phyloP scores from a whole-genome alignment of 768 basidiomycete genomes.

The Kwoniella heveanensis region DNA sequence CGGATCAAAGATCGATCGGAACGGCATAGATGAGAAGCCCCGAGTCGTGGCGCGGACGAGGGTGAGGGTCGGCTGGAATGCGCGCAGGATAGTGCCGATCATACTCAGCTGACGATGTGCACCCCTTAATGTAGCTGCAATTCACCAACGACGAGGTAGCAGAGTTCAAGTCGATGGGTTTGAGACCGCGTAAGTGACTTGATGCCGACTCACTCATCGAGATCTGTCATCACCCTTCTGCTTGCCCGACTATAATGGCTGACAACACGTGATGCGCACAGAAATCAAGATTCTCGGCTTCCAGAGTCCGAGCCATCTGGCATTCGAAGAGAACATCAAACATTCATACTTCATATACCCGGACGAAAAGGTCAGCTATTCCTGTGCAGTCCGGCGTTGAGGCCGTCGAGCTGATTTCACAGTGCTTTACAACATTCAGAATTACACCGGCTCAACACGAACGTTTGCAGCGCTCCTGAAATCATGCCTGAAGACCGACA shows the following conservation, averaged over 20 bases:
- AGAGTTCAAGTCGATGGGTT: slow-evolving; percentile 76
- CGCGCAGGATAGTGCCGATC: too few species aligned
- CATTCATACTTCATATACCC: slow-evolving; percentile 91
- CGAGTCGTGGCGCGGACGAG: slow-evolving; percentile 45
- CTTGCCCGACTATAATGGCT: neutral
- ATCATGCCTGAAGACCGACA: slow-evolving; percentile 76
- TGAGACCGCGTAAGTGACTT: slow-evolving; percentile 68
- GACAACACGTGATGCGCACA: slow-evolving; percentile 42
- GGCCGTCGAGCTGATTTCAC: neutral
- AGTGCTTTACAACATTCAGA: slow-evolving; percentile 20
- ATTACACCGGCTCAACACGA: slow-evolving; percentile 84
- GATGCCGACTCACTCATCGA: too few species aligned
- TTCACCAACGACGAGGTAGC: slow-evolving; percentile 81
- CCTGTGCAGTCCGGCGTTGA: neutral
- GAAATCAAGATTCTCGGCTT: slow-evolving; percentile 92
- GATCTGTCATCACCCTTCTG: too few species aligned
- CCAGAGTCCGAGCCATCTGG: slow-evolving; percentile 69
- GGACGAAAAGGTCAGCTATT: slow-evolving; percentile 71
- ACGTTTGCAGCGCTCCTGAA: slow-evolving; percentile 85
- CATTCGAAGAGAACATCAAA: slow-evolving; percentile 86
- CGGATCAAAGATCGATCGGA: slow-evolving; percentile 21
- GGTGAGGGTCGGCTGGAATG: slow-evolving; percentile 34
- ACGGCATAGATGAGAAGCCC: slow-evolving; percentile 26
- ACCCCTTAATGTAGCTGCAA: slow-evolving; percentile 63
- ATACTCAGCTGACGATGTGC: slow-evolving; percentile 1